Evolutionary conservation across 2,329 filamentous ascomycete genomes (phyloP).

Genomic region (Diaporthe longicolla): DNA sequence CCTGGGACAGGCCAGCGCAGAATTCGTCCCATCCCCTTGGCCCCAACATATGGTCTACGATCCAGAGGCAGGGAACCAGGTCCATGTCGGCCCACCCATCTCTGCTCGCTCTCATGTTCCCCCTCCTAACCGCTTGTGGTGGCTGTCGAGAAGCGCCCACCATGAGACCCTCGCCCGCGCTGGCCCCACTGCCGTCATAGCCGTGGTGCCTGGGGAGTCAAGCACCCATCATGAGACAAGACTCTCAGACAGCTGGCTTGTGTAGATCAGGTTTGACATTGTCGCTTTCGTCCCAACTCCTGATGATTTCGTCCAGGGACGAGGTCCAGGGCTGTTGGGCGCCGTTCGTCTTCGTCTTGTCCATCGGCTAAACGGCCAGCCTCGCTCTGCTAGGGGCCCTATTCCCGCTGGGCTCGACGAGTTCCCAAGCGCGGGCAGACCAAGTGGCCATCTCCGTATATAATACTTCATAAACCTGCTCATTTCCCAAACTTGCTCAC

Average conservation of each 20-base stretch:
- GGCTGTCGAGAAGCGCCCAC: conserved; percentile 21
- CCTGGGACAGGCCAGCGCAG: not conserved
- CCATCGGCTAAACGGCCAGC: conserved; percentile 25
- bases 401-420: not conserved
- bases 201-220: conserved; percentile 31
- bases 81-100: not conserved
- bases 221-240: conserved; percentile 14
- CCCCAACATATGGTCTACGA: conserved; percentile 1
- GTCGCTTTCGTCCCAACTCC: conserved; percentile 29
- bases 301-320: conserved; percentile 21
- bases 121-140: conserved; percentile 25
- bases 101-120: not conserved
- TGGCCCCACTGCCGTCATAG: conserved; percentile 21
- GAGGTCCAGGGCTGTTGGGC: conserved; percentile 10
- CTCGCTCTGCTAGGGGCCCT: not conserved
- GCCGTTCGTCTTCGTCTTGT: conserved; percentile 17
- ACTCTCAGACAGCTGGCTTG: conserved; percentile 24
- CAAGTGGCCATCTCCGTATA: conserved; percentile 27
- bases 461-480: conserved; percentile 36
- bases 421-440: not conserved
- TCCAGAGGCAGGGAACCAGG: conserved; percentile 19
- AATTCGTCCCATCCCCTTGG: conserved; percentile 23
- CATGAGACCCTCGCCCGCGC: conserved; percentile 26
- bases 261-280: conserved; percentile 32
- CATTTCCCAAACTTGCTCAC: conserved; percentile 39